Conservation (phyloP, 306 rosid genomes). For the Chamaecrista fasciculata region DNA sequence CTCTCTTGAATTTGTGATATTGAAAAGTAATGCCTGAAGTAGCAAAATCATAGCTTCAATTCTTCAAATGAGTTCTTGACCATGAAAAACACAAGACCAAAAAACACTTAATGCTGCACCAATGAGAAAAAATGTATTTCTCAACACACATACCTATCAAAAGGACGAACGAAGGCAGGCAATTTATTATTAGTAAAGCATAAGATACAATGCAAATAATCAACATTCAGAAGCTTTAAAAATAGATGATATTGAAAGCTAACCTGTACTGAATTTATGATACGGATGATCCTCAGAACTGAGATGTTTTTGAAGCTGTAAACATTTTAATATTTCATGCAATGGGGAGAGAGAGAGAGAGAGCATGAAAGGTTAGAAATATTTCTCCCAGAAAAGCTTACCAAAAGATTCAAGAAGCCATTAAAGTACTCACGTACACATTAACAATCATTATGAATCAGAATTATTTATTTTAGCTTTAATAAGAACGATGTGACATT, state of each 20-base stretch:
- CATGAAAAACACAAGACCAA: conserved; percentile 7
- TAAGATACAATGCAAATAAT: conserved; percentile 18
- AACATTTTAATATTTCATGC: conserved; percentile 35
- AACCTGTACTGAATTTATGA: conserved; percentile 94
- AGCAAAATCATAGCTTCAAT: not conserved
- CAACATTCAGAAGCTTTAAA: conserved; percentile 15
- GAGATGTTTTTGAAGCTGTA: conserved; percentile 89
- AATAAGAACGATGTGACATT: not conserved
- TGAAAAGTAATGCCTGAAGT: conserved; percentile 9
- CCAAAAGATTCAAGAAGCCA: conserved; percentile 11
- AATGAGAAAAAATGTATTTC: conserved; percentile 22
- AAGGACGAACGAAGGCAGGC: conserved; percentile 13
- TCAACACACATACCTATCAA: not conserved
- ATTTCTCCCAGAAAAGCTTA: conserved; percentile 22
- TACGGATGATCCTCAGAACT: conserved; percentile 76
- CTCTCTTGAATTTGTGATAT: conserved; percentile 6
- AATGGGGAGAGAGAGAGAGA: conserved; percentile 10
- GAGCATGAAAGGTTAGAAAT: conserved; percentile 18
- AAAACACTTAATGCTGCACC: not conserved
- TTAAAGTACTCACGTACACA: conserved; percentile 18
- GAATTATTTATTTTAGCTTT: not conserved
- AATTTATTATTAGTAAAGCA: not conserved
- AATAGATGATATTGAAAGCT: conserved; percentile 24
- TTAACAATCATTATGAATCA: not conserved
- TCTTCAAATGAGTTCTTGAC: not conserved